These are phyloP conservation scores for Fusarium secorum DNA, from an alignment of 2,329 filamentous ascomycete genomes.

Conservation along the genomic window DNA sequence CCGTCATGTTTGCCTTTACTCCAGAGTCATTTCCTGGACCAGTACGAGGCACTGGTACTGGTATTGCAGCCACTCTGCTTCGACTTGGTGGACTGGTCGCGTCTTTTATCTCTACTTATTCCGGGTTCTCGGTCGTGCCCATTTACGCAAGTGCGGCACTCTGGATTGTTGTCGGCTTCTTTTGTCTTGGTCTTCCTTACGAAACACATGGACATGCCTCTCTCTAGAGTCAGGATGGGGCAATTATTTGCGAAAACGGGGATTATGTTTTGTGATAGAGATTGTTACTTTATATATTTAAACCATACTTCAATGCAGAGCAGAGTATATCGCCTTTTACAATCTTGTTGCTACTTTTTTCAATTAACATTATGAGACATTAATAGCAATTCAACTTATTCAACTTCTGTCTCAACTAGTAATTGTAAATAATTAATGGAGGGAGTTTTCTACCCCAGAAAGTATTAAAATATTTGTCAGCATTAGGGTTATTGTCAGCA, in stretches of 20 bases:
- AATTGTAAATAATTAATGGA: background rate
- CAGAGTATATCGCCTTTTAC: fast-evolving
- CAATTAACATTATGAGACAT: background rate
- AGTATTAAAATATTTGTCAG: no score
- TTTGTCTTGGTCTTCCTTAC: slow-evolving; percentile 54
- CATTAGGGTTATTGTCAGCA: no score
- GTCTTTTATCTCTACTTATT: slow-evolving; percentile 53
- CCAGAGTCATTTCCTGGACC: slow-evolving; percentile 62
- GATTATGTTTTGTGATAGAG: fast-evolving
- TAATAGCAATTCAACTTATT: no score
- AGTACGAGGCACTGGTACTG: slow-evolving; percentile 61
- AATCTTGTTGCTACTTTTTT: fast-evolving
- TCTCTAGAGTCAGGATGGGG: background rate
- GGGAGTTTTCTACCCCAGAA: no score
- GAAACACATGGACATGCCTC: slow-evolving; percentile 45
- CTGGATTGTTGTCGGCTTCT: slow-evolving; percentile 52
- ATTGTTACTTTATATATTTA: background rate
- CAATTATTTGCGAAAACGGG: fast-evolving
- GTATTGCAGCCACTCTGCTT: slow-evolving; percentile 51
- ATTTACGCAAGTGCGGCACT: slow-evolving; percentile 55
- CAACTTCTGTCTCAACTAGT: no score
- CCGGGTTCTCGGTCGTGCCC: slow-evolving; percentile 51
- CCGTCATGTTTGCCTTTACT: slow-evolving; percentile 47
- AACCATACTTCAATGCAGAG: fast-evolving
- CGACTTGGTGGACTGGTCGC: slow-evolving; percentile 51